These are phyloP conservation scores for Fraxinus excelsior DNA, from an alignment of 257 asterid species.

Conservation along the genomic window DNA sequence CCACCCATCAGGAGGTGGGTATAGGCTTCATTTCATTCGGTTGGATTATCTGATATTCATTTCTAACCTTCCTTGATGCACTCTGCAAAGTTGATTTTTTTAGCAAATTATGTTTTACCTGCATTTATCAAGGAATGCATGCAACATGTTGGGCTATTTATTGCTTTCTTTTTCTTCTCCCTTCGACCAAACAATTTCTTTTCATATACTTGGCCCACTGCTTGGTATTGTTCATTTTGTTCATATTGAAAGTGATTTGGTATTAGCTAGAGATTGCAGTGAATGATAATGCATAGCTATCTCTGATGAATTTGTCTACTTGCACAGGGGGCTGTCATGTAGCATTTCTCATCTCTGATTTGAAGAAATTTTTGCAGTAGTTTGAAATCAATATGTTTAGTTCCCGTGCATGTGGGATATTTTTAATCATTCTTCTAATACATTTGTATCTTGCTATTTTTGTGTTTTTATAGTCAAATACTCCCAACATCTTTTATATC, in stretches of 20 bases:
- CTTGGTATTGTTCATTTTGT: background rate
- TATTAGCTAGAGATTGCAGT: background rate
- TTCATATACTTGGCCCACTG: background rate
- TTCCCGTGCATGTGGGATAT: background rate
- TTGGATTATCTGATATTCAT: background rate
- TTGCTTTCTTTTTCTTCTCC: background rate
- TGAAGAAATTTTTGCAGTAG: background rate
- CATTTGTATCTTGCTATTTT: background rate
- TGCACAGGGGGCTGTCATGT: too few species aligned
- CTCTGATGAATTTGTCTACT: too few species aligned
- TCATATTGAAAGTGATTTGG: constrained; percentile 8
- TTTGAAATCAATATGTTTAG: too few species aligned
- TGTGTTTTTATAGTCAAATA: background rate
- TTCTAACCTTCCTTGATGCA: background rate
- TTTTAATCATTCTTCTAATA: background rate
- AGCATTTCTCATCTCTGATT: too few species aligned
- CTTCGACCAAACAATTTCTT: background rate
- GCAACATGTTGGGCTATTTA: background rate
- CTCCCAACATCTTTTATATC: background rate
- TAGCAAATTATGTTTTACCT: background rate
- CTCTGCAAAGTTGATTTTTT: background rate
- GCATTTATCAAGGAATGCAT: background rate
- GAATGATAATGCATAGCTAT: constrained; percentile 14
- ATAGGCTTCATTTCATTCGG: background rate
- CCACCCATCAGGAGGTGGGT: background rate